Percentiles rank a stretch among this genome's conserved stretches.
Conservation (phyloP, 345 rosid genomes). For the Lepidium didymum region DNA sequence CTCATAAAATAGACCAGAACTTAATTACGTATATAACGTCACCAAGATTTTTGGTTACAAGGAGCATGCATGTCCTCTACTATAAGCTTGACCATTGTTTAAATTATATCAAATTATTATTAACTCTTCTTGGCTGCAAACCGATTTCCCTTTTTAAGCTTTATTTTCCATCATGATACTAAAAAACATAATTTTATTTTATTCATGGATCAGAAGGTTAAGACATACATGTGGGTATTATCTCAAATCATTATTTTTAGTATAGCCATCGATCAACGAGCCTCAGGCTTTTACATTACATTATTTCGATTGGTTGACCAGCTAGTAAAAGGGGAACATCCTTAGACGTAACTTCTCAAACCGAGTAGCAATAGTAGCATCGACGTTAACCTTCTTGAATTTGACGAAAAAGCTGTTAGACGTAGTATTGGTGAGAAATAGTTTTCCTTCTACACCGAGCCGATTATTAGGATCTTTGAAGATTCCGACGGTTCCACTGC, state of each 20-base stretch:
- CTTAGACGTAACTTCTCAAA: background rate
- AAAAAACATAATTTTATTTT: no score
- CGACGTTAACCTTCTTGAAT: background rate
- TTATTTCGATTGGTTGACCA: background rate
- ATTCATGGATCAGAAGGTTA: no score
- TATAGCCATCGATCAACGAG: background rate
- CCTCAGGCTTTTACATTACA: background rate
- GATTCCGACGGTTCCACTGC: background rate
- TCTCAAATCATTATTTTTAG: slow-evolving; percentile 6
- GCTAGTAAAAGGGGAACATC: slow-evolving; percentile 4
- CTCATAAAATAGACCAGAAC: no score
- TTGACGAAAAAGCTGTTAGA: background rate
- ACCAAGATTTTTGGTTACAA: no score
- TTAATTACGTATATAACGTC: no score
- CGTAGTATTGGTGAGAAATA: background rate
- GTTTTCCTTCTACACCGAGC: background rate
- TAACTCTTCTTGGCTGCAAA: no score
- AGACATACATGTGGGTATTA: background rate
- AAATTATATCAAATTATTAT: no score
- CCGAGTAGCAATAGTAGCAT: background rate
- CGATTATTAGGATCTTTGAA: no score
- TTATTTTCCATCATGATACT: no score
- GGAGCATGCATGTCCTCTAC: no score
- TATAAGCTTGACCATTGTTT: no score
- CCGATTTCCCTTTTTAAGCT: no score